phyloP scores from a whole-genome alignment of 257 asterid genomes.

The Nicotiana tomentosiformis region DNA sequence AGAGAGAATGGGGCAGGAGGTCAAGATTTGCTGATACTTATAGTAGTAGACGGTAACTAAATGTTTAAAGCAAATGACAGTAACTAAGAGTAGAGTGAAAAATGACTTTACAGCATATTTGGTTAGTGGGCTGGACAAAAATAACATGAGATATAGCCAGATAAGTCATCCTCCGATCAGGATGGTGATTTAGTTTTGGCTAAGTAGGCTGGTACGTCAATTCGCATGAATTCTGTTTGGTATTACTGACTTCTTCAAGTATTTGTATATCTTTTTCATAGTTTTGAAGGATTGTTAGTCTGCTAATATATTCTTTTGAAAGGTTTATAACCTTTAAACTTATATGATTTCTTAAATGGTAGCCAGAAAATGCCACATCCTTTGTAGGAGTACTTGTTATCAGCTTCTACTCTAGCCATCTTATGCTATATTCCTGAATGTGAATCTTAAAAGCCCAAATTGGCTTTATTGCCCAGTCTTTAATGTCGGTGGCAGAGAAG shows the following conservation, averaged over 20 bases:
- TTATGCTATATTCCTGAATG: background rate
- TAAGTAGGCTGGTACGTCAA: background rate
- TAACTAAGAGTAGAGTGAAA: background rate
- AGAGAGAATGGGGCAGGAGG: no score
- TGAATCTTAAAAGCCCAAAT: background rate
- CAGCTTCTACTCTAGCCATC: background rate
- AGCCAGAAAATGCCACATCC: background rate
- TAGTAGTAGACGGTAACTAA: background rate
- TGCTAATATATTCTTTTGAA: background rate
- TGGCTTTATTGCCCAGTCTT: background rate
- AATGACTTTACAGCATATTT: background rate
- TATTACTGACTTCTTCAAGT: background rate
- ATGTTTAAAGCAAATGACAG: background rate
- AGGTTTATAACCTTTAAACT: constrained; percentile 1
- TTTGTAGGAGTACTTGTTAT: background rate
- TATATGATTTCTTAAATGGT: background rate
- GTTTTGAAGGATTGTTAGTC: background rate
- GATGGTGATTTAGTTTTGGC: background rate
- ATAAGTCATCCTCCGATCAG: background rate
- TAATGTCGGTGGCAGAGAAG: background rate
- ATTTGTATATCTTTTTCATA: background rate
- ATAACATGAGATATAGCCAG: background rate
- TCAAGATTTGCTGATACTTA: background rate
- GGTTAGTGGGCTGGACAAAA: background rate
- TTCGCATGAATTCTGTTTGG: background rate